Evolutionary conservation across 192 early-diverging fungal genomes (phyloP).

Genomic region (Funneliformis mosseae): DNA sequence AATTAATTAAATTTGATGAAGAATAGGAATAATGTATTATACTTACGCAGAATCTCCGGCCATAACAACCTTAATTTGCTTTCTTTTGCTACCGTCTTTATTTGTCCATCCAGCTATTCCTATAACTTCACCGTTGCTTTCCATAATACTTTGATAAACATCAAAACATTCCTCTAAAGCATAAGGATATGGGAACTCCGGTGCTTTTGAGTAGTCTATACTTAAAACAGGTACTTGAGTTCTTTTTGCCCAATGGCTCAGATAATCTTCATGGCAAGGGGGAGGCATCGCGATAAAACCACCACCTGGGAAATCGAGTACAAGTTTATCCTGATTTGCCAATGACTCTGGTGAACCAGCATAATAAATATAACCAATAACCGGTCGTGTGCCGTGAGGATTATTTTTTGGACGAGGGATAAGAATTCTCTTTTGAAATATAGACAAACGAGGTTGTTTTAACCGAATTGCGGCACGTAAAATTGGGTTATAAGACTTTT

Average conservation of each 20-base stretch:
- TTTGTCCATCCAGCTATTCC: conserved; percentile 68
- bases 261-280: conserved; percentile 81
- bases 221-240: conserved; percentile 74
- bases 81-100: conserved; percentile 18
- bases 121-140: conserved; percentile 75
- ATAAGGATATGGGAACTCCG: conserved; percentile 93
- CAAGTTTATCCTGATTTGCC: conserved; percentile 42
- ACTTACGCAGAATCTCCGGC: conserved; percentile 93
- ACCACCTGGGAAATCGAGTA: conserved; percentile 77
- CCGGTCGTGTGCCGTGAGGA: conserved; percentile 35
- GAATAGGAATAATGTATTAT: neutral
- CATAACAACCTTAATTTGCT: conserved; percentile 73
- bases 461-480: conserved; percentile 54
- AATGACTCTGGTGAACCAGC: conserved; percentile 47
- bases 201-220: conserved; percentile 93
- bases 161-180: conserved; percentile 92
- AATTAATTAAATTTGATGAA: neutral
- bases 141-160: conserved; percentile 73
- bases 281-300: conserved; percentile 94
- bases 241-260: conserved; percentile 76
- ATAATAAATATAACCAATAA: conserved; percentile 59
- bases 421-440: conserved; percentile 39
- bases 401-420: conserved; percentile 36
- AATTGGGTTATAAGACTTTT: conserved; percentile 77
- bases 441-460: conserved; percentile 44